Evolutionary conservation across 2,329 filamentous ascomycete genomes (phyloP).

Genomic region (Pestalotiopsis sp.): DNA sequence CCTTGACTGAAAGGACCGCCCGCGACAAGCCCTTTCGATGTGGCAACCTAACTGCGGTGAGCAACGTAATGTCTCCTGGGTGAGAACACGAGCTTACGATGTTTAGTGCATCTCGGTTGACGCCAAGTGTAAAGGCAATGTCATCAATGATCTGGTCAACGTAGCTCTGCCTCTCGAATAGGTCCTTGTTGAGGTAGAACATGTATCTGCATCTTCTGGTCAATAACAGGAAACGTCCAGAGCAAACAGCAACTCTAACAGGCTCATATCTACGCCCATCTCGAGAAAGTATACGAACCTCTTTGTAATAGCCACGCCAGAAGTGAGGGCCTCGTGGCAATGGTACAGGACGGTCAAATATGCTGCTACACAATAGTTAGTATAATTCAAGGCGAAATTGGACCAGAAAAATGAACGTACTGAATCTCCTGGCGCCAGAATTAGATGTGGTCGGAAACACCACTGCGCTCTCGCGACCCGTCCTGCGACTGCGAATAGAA

Average conservation of each 20-base stretch:
- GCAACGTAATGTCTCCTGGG: not conserved
- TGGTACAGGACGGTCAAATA: constrained; percentile 62
- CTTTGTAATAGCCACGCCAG: constrained; percentile 61
- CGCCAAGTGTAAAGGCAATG: constrained; percentile 69
- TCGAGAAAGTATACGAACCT: constrained; percentile 44
- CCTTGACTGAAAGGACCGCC: constrained; percentile 45
- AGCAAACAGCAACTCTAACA: not conserved
- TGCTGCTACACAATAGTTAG: constrained; percentile 44
- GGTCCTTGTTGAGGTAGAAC: constrained; percentile 74
- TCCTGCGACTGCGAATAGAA: constrained; percentile 42
- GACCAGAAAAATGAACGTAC: constrained; percentile 25
- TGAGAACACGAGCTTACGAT: constrained; percentile 54
- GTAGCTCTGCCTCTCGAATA: constrained; percentile 70
- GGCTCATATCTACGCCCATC: too few relatives aligned
- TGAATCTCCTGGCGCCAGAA: constrained; percentile 28
- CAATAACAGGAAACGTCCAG: not conserved
- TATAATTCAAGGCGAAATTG: not conserved
- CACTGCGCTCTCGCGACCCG: constrained; percentile 23
- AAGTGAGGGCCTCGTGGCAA: constrained; percentile 60
- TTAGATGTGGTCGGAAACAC: constrained; percentile 26
- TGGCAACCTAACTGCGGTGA: constrained; percentile 58
- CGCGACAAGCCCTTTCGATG: constrained; percentile 71
- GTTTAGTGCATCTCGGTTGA: constrained; percentile 67
- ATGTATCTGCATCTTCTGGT: constrained; percentile 62
- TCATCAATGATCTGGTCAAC: constrained; percentile 77